phyloP scores from a whole-genome alignment of 2,329 filamentous ascomycete species.

The Alternaria panax region DNA sequence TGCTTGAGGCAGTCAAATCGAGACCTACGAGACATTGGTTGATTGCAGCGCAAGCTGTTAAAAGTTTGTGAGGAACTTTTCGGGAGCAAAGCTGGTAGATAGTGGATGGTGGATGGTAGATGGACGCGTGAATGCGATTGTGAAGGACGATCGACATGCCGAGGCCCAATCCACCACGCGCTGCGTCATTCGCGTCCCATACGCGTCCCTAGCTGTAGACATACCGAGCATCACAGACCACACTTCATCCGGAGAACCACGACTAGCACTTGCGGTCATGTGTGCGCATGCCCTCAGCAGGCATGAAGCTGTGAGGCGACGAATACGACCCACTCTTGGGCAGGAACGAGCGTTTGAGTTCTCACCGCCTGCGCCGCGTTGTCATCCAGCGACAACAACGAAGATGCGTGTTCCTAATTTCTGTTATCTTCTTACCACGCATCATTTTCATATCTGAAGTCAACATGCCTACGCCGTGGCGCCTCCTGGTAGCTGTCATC shows the following conservation, averaged over 20 bases:
- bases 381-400: slow-evolving; percentile 8
- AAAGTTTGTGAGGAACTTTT: background rate
- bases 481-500: background rate
- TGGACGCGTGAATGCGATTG: background rate
- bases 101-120: background rate
- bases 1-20: background rate
- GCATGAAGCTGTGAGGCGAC: background rate
- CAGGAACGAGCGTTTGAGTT: slow-evolving; percentile 7
- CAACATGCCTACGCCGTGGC: slow-evolving; percentile 9
- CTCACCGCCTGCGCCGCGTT: slow-evolving; percentile 10
- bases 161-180: background rate
- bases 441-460: background rate
- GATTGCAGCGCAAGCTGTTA: background rate
- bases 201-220: slow-evolving; percentile 14
- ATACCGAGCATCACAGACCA: background rate
- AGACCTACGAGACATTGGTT: background rate
- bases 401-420: background rate
- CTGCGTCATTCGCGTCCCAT: background rate
- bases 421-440: background rate
- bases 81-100: background rate
- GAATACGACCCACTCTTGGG: slow-evolving; percentile 7
- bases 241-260: too few species aligned
- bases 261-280: slow-evolving; percentile 12
- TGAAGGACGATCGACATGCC: background rate
- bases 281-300: slow-evolving; percentile 15